Percentiles rank a stretch among this genome's conserved stretches.
phyloP scores from a whole-genome alignment of 1,139 yeast genomes.

The Yueomyces sp. region DNA sequence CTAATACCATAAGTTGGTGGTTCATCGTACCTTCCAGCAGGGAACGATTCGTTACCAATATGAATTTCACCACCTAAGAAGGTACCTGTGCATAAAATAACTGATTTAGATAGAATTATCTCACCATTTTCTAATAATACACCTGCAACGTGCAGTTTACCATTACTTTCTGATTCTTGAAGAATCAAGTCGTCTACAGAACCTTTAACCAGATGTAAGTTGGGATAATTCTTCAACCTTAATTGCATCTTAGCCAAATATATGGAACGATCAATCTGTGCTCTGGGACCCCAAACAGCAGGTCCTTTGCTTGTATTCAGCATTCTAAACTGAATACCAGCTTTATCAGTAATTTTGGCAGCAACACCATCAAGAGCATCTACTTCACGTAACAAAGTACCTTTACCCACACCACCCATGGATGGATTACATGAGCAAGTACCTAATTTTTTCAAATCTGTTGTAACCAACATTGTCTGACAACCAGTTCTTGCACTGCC shows the following conservation, averaged over 20 bases:
- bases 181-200: constrained; percentile 80
- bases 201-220: constrained; percentile 42
- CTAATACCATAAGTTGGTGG: constrained; percentile 84
- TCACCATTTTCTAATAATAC: constrained; percentile 59
- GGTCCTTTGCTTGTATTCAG: constrained; percentile 85
- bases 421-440: constrained; percentile 96
- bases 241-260: constrained; percentile 73
- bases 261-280: constrained; percentile 81
- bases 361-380: constrained; percentile 96
- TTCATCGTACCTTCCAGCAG: constrained; percentile 93
- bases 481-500: constrained; percentile 84
- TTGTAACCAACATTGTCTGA: constrained; percentile 65
- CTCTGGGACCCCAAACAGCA: constrained; percentile 98
- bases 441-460: constrained; percentile 63
- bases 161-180: constrained; percentile 33
- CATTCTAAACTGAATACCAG: constrained; percentile 87
- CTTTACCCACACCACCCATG: constrained; percentile 98
- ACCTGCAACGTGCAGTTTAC: constrained; percentile 44
- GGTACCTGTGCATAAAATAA: constrained; percentile 92
- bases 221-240: constrained; percentile 47
- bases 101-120: constrained; percentile 46
- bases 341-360: constrained; percentile 70
- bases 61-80: constrained; percentile 92
- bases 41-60: constrained; percentile 64
- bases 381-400: constrained; percentile 80